Evolutionary conservation across 768 basidiomycete species (phyloP), one percentile per base, ranked within the genome.

Genomic region (Hortiboletus campestris): DNA sequence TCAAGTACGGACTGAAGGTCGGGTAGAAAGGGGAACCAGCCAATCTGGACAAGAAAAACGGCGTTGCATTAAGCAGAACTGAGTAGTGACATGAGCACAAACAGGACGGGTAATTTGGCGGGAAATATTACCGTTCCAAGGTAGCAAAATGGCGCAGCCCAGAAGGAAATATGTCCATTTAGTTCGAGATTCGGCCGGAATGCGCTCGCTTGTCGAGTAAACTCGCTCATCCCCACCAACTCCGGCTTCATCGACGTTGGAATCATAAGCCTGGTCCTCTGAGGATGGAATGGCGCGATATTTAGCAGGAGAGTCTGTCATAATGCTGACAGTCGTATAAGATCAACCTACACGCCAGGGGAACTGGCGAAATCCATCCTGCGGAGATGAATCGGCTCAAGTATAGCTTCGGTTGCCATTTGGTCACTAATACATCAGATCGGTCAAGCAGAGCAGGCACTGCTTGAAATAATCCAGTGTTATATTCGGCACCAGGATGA

Each of bases 31-130:
- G 17, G n/a, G 53, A 43, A 4, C 25, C 46, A 8, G 46, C 34
- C 25, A 54, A 6, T 42, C 46, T 11, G 22, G 46, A 54, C 53
- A 54, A 35, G 46, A 54, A 54, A 48, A 54, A 54, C 14, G 40
- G 19, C 3, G 40, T 35, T 4, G 20, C 22, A 6, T 47, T 47
- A 16, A 31, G 4, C 12, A 47, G 46, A 20, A n/a, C 53, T 48
- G 25, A 28, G 17, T 14, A 19, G 1, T n/a, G n/a, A 14, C 2
- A 36, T 51, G 22, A 51, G 50, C 17, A 35, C 13, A 38, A 35
- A 13, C 12, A 25, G 11, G 6, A 13, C 19, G 34, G 10, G 9
- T 19, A 45, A 6, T 20, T 19, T 25, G 41, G 16, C 16, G 7
- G 44, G 20, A 20, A 4, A 22, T 7, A 29, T 42, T 4, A 54